phyloP scores from a whole-genome alignment of 176 grass and related monocot genomes.

The Carex scoparia region DNA sequence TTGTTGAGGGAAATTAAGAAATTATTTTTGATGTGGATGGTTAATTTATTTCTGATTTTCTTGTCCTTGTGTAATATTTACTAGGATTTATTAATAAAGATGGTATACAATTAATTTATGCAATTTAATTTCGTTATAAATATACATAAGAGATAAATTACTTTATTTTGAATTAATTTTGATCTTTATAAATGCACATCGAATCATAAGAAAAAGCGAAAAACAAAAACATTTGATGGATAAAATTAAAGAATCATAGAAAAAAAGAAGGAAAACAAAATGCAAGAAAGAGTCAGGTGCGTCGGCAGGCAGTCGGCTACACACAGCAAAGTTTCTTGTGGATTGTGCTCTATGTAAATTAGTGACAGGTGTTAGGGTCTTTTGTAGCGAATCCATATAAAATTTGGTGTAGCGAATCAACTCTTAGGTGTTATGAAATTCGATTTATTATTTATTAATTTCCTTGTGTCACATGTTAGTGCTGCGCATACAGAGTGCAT shows the following conservation, averaged over 20 bases:
- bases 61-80: not conserved
- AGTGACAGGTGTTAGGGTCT: not conserved
- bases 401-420: not conserved
- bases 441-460: no score
- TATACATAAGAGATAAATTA: not conserved
- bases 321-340: not conserved
- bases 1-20: not conserved
- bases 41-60: not conserved
- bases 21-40: not conserved
- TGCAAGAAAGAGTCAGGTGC: no score
- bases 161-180: no score
- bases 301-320: not conserved
- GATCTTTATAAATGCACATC: not conserved
- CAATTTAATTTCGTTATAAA: not conserved
- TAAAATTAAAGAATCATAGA: not conserved
- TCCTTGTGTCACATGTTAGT: no score
- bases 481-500: no score
- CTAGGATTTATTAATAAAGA: not conserved
- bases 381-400: not conserved
- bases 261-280: no score
- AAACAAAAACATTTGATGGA: not conserved
- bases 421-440: no score
- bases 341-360: not conserved
- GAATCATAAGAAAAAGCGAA: not conserved
- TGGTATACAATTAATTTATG: not conserved